Percentiles rank a stretch among this genome's conserved stretches.
phyloP scores from a whole-genome alignment of 805 yeast species.

The Priceomyces medius region DNA sequence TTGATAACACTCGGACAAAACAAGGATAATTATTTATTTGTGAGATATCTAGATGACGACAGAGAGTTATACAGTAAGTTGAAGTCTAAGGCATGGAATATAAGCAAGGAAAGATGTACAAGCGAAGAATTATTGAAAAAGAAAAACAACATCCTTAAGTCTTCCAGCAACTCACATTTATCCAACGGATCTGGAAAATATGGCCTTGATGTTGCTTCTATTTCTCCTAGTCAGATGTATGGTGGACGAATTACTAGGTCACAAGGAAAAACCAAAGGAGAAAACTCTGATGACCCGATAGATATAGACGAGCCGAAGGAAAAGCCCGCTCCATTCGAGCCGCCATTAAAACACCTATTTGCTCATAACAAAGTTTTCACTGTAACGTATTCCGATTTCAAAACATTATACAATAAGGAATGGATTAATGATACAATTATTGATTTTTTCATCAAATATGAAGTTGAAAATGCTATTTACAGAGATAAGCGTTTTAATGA shows the following conservation, averaged over 20 bases:
- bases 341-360: constrained; percentile 50
- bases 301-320: constrained; percentile 14
- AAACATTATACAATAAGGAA: constrained; percentile 72
- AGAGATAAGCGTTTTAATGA: constrained; percentile 20
- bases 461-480: constrained; percentile 40
- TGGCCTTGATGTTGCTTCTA: neutral
- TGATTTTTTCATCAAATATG: constrained; percentile 75
- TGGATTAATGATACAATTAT: constrained; percentile 90
- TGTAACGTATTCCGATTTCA: constrained; percentile 69
- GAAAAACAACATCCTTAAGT: constrained; percentile 4
- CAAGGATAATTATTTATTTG: constrained; percentile 11
- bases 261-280: neutral
- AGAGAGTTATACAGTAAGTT: constrained; percentile 9
- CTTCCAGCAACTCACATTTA: neutral
- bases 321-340: constrained; percentile 41
- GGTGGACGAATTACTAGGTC: constrained; percentile 5
- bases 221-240: constrained; percentile 5
- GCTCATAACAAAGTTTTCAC: constrained; percentile 53
- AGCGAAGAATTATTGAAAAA: constrained; percentile 8
- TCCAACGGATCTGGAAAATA: neutral
- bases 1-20: constrained; percentile 9
- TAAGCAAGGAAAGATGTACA: constrained; percentile 4
- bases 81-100: constrained; percentile 7
- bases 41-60: constrained; percentile 10
- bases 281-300: constrained; percentile 1